A percentile compares a stretch with the other conserved stretches of the same genome.
Evolutionary conservation across 805 yeast species (phyloP).

Genomic region (Metschnikowia arizonensis): DNA sequence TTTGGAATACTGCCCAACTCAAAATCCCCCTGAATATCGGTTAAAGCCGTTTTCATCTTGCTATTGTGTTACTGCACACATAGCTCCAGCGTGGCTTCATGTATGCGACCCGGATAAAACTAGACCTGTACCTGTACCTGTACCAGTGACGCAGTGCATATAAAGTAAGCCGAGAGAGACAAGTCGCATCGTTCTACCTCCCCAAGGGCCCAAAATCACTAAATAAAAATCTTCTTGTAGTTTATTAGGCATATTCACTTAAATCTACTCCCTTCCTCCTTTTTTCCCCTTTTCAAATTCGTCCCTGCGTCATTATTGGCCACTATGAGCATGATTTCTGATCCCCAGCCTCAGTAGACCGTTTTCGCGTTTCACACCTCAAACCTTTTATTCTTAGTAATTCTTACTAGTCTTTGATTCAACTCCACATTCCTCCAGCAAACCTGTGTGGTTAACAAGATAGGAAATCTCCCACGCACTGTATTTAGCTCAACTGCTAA

Average conservation of each 20-base stretch:
- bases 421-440: not conserved
- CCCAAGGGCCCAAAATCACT: not conserved
- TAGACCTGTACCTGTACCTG: not conserved
- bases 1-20: too few relatives aligned
- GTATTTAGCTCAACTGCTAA: not conserved
- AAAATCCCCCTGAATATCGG: not conserved
- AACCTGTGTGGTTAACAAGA: not conserved
- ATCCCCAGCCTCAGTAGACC: not conserved
- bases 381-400: not conserved
- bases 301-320: not conserved
- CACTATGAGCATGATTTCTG: not conserved
- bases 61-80: not conserved
- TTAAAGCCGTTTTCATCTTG: too few relatives aligned
- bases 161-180: not conserved
- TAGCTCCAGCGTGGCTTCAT: not conserved
- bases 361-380: conserved; percentile 5
- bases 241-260: not conserved
- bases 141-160: not conserved
- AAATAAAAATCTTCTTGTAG: not conserved
- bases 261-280: not conserved
- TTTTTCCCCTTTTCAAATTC: not conserved
- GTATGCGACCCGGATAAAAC: conserved; percentile 2
- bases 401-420: conserved; percentile 2
- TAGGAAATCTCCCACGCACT: not conserved
- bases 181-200: not conserved